phyloP scores from a whole-genome alignment of 768 basidiomycete genomes.

The Amanita subjunquillea region DNA sequence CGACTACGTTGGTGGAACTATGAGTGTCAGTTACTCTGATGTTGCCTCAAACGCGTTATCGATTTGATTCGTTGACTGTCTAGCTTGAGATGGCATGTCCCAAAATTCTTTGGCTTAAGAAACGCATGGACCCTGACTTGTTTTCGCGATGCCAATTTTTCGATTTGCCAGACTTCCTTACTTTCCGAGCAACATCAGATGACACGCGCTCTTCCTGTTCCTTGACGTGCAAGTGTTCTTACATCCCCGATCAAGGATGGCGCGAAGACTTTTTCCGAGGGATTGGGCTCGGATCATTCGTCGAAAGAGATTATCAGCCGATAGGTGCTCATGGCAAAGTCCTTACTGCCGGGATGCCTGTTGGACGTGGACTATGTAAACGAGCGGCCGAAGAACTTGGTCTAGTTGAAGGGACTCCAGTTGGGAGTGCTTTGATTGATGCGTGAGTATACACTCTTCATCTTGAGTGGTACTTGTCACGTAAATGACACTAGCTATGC shows the following conservation, averaged over 20 bases:
- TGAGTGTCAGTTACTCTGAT: constrained; percentile 55
- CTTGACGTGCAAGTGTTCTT: constrained; percentile 93
- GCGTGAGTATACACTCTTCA: constrained; percentile 45
- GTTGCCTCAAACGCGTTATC: background rate
- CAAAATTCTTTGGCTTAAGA: constrained; percentile 94
- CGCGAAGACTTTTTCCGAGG: constrained; percentile 75
- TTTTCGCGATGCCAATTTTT: constrained; percentile 78
- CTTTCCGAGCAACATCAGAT: constrained; percentile 79
- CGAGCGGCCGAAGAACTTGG: constrained; percentile 80
- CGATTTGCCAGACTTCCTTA: constrained; percentile 93
- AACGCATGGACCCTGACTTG: constrained; percentile 59
- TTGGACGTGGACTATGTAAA: constrained; percentile 74
- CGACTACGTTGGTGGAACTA: constrained; percentile 91
- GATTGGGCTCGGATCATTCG: constrained; percentile 72
- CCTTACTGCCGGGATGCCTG: constrained; percentile 76
- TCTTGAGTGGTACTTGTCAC: background rate
- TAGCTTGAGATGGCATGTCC: constrained; percentile 98
- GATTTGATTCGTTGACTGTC: background rate
- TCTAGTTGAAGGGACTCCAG: constrained; percentile 74
- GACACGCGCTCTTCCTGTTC: constrained; percentile 82
- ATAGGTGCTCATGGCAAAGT: constrained; percentile 63
- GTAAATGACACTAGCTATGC: constrained; percentile 49
- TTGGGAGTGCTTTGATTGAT: constrained; percentile 93
- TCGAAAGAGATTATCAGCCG: constrained; percentile 59
- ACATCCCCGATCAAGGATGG: constrained; percentile 83